Percentiles rank a stretch among this genome's conserved stretches.
phyloP scores from a whole-genome alignment of 495 filamentous ascomycete species.

The Annulohypoxylon stygium region DNA sequence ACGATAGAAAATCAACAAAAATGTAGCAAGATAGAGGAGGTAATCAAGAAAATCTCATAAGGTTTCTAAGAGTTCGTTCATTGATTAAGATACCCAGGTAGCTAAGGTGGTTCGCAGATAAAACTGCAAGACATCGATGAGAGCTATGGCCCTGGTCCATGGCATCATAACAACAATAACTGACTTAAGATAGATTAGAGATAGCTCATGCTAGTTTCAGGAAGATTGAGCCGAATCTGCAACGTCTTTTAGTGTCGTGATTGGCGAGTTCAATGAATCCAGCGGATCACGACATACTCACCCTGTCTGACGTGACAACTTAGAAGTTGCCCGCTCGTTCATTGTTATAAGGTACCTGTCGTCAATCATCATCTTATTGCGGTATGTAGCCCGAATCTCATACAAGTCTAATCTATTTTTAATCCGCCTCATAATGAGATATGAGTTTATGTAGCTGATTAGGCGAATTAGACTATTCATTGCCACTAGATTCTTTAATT shows the following conservation, averaged over 20 bases:
- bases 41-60: not conserved
- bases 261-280: conserved; percentile 24
- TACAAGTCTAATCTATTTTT: not conserved
- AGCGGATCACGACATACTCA: conserved; percentile 45
- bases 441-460: too few relatives aligned
- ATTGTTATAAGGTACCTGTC: conserved; percentile 1
- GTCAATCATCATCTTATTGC: too few relatives aligned
- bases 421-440: not conserved
- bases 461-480: too few relatives aligned
- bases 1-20: not conserved
- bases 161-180: conserved; percentile 38
- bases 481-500: too few relatives aligned
- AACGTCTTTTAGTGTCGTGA: conserved; percentile 22
- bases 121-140: conserved; percentile 3
- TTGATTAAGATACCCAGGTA: not conserved
- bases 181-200: conserved; percentile 33
- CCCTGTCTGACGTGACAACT: conserved; percentile 42
- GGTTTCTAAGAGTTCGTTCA: not conserved
- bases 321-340: not conserved
- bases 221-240: conserved; percentile 30
- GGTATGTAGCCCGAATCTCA: too few relatives aligned
- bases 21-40: not conserved
- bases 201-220: conserved; percentile 13
- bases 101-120: not conserved
- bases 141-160: conserved; percentile 17